Evolutionary conservation across 139 green algal genomes (phyloP).

Genomic region (Coelastrella sp.): DNA sequence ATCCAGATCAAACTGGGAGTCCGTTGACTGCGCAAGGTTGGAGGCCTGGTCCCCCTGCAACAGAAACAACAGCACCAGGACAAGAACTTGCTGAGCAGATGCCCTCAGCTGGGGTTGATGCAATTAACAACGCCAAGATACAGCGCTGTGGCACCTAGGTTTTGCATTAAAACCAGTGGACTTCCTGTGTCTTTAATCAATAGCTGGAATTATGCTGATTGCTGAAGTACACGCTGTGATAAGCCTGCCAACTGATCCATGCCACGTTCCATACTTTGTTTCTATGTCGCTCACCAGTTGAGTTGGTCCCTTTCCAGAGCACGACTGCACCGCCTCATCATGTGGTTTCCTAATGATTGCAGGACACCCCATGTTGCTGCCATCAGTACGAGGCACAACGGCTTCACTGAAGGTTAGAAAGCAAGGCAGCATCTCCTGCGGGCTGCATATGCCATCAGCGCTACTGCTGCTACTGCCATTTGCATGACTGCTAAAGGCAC

Average conservation of each 20-base stretch:
- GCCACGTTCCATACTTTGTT: no score
- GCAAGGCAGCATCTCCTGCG: constrained; percentile 21
- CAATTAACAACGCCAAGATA: no score
- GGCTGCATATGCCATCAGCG: background rate
- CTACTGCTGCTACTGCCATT: background rate
- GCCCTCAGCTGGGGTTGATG: no score
- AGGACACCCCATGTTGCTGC: constrained; percentile 13
- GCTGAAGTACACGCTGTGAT: no score
- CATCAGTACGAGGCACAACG: background rate
- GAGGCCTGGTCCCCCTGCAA: background rate
- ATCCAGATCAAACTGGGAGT: constrained; percentile 7
- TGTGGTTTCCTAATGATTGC: background rate
- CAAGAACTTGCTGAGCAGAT: no score
- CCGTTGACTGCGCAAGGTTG: background rate
- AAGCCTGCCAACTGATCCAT: no score
- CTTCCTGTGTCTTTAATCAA: no score
- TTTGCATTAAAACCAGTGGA: no score
- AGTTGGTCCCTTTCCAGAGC: background rate
- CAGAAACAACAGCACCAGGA: background rate
- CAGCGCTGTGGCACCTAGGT: no score
- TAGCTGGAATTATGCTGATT: background rate
- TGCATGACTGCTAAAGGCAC: background rate
- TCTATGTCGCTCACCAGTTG: background rate
- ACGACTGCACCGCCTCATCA: background rate
- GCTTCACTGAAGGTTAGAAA: constrained; percentile 18